A percentile compares a stretch with the other conserved stretches of the same genome.
These are phyloP conservation scores for Heterobasidion parviporum DNA, from an alignment of 1,284 basidiomycete genomes.

Conservation along the genomic window DNA sequence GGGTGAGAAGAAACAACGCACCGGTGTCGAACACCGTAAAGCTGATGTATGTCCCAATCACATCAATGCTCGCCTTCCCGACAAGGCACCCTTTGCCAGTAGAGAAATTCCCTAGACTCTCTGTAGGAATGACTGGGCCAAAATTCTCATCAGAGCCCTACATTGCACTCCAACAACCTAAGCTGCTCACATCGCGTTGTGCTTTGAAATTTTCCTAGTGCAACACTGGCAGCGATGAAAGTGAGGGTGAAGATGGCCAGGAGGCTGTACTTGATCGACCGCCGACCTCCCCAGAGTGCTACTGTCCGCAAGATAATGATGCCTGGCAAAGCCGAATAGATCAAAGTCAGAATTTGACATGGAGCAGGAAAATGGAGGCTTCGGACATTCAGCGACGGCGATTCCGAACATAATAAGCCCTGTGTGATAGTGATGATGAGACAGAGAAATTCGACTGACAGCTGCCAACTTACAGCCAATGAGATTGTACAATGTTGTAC, in stretches of 20 bases:
- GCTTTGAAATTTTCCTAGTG: not conserved
- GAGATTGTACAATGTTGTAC: not conserved
- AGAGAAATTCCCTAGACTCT: not conserved
- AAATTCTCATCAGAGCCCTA: not conserved
- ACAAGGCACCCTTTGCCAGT: not conserved
- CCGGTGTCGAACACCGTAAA: not conserved
- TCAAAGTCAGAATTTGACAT: not conserved
- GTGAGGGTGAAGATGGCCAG: not conserved
- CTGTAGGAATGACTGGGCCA: not conserved
- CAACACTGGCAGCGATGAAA: not conserved
- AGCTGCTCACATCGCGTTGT: not conserved
- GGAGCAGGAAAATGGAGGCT: not conserved
- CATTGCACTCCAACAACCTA: not conserved
- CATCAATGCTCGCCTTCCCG: not conserved
- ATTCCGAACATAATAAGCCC: not conserved
- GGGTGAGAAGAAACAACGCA: not conserved
- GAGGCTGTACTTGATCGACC: not conserved
- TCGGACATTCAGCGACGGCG: not conserved
- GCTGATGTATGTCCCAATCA: not conserved
- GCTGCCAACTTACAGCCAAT: not conserved
- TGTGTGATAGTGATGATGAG: not conserved
- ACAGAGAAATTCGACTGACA: not conserved
- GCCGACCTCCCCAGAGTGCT: not conserved
- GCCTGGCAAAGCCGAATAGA: not conserved
- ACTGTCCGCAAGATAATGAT: not conserved